phyloP scores from a whole-genome alignment of 768 basidiomycete species.

The Boletus rubroflammeus region DNA sequence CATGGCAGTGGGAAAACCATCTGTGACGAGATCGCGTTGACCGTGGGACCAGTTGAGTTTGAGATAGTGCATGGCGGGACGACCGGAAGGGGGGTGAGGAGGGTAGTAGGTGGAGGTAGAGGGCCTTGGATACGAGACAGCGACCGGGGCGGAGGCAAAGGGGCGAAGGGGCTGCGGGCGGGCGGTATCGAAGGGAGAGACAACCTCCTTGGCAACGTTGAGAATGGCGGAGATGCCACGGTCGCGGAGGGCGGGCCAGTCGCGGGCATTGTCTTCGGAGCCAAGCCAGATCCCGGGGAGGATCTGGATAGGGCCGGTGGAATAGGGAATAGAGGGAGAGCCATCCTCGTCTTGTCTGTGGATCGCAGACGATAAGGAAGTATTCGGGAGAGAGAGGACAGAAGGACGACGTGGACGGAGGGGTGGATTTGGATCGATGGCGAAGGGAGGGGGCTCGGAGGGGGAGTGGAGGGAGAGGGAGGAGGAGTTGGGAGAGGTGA shows the following conservation, averaged over 20 bases:
- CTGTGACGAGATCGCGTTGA: conserved; percentile 79
- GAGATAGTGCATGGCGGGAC: conserved; percentile 82
- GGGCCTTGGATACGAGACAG: conserved; percentile 37
- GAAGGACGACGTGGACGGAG: conserved; percentile 61
- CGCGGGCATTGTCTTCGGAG: conserved; percentile 86
- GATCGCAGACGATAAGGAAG: conserved; percentile 47
- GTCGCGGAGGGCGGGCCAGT: conserved; percentile 68
- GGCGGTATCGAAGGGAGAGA: conserved; percentile 58
- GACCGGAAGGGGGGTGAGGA: conserved; percentile 61
- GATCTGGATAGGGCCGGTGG: conserved; percentile 78
- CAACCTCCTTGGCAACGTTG: conserved; percentile 92
- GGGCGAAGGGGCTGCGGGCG: conserved; percentile 50
- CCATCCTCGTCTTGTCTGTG: conserved; percentile 65
- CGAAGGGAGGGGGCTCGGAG: conserved; percentile 33
- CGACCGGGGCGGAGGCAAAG: conserved; percentile 66
- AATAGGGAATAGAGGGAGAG: conserved; percentile 65
- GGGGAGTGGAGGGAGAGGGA: conserved; percentile 42
- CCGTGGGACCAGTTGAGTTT: conserved; percentile 93
- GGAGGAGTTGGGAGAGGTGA: conserved; percentile 61
- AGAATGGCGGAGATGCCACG: conserved; percentile 76
- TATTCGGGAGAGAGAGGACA: conserved; percentile 61
- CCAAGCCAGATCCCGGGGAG: conserved; percentile 87
- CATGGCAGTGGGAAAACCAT: conserved; percentile 80
- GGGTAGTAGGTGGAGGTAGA: conserved; percentile 58
- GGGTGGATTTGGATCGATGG: conserved; percentile 29